Conservation (phyloP, 2,329 filamentous ascomycete genomes). For the Fusarium sp. region DNA sequence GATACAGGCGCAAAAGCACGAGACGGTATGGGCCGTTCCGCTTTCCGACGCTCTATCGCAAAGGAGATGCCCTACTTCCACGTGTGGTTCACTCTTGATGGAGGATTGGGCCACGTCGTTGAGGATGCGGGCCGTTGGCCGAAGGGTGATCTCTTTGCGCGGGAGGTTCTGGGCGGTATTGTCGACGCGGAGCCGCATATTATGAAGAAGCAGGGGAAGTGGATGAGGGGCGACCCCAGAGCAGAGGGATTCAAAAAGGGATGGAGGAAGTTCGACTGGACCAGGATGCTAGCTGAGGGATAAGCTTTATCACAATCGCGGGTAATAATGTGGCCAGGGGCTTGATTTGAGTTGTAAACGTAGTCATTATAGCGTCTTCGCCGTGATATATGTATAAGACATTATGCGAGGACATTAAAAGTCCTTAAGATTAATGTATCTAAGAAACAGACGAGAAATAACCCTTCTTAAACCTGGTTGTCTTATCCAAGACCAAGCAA, state of each 20-base stretch:
- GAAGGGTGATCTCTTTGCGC: conserved; percentile 88
- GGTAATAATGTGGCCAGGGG: neutral
- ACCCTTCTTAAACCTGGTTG: conserved; percentile 3
- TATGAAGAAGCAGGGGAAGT: conserved; percentile 90
- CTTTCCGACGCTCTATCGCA: conserved; percentile 84
- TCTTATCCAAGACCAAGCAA: conserved; percentile 1
- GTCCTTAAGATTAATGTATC: conserved; percentile 46
- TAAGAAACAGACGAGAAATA: conserved; percentile 27
- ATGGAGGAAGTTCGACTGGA: conserved; percentile 96
- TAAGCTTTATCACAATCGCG: neutral
- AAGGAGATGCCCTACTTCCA: conserved; percentile 99
- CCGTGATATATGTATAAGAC: conserved; percentile 37
- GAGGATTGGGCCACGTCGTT: conserved; percentile 91
- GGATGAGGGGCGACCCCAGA: conserved; percentile 77
- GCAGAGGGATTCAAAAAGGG: conserved; percentile 83
- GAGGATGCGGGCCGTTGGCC: conserved; percentile 91
- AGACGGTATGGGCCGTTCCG: conserved; percentile 78
- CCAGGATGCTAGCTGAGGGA: conserved; percentile 65
- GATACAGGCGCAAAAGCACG: conserved; percentile 78
- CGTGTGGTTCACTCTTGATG: conserved; percentile 93
- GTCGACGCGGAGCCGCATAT: conserved; percentile 83
- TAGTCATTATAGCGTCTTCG: conserved; percentile 21
- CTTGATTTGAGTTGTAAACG: neutral
- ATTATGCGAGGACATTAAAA: conserved; percentile 33
- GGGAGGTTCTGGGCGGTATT: conserved; percentile 94